Evolutionary conservation across 331 rosid species (phyloP).

Genomic region (Telfairia occidentalis): DNA sequence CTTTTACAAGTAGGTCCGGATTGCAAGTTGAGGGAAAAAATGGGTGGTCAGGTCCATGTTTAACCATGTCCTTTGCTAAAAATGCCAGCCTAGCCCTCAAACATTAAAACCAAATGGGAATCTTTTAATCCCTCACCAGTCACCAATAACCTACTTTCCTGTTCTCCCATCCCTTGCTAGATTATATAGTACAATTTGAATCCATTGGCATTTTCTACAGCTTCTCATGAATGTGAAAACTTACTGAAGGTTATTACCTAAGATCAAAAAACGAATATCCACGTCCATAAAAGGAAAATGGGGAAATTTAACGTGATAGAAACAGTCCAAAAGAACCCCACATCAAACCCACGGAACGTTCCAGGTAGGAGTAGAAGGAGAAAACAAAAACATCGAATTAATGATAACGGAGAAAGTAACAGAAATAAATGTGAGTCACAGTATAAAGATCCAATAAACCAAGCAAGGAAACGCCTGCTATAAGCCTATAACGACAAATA

Average conservation of each 20-base stretch:
- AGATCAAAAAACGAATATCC: background rate
- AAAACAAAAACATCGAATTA: background rate
- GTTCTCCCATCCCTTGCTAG: background rate
- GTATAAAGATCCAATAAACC: background rate
- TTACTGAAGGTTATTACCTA: background rate
- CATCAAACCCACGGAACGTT: constrained; percentile 9
- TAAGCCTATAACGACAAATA: background rate
- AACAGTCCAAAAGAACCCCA: constrained; percentile 5
- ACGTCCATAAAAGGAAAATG: constrained; percentile 4
- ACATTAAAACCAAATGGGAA: background rate
- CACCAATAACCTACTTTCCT: background rate
- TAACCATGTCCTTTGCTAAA: background rate
- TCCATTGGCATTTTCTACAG: background rate
- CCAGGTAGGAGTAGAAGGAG: background rate
- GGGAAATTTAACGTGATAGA: background rate
- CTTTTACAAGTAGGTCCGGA: constrained; percentile 1
- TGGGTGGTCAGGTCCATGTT: background rate
- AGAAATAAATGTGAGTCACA: background rate
- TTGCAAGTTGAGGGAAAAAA: constrained; percentile 1
- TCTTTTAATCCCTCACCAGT: background rate
- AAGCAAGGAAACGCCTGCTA: background rate
- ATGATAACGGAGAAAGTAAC: background rate
- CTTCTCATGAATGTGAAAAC: background rate
- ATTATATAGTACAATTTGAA: background rate
- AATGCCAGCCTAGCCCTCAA: background rate